Conservation (phyloP, 495 filamentous ascomycete species). For the Hamigera avellanea region DNA sequence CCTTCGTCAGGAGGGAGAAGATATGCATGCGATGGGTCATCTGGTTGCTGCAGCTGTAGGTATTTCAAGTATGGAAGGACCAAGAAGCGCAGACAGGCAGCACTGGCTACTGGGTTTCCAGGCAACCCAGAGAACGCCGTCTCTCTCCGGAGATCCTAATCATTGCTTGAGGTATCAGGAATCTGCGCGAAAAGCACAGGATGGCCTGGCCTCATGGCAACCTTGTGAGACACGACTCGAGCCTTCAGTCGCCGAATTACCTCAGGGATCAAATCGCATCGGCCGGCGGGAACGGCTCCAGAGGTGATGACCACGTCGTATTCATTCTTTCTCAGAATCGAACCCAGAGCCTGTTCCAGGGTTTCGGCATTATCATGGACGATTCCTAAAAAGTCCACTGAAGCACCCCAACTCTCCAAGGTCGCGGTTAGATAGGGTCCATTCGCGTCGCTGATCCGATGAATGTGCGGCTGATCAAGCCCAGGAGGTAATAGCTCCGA, state of each 20-base stretch:
- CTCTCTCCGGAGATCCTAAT: neutral
- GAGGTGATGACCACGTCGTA: constrained; percentile 8
- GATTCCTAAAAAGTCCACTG: constrained; percentile 8
- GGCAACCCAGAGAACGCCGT: constrained; percentile 8
- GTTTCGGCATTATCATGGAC: neutral
- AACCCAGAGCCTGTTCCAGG: neutral
- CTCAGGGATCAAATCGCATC: constrained; percentile 7
- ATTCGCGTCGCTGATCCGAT: constrained; percentile 51
- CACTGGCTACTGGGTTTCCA: constrained; percentile 8
- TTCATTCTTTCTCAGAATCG: neutral
- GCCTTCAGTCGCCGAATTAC: constrained; percentile 3
- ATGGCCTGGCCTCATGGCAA: constrained; percentile 7
- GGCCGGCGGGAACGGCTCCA: constrained; percentile 7
- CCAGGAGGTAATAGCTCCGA: constrained; percentile 26
- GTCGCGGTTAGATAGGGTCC: constrained; percentile 7
- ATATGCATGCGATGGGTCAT: neutral
- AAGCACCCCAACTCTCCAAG: neutral
- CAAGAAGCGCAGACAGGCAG: constrained; percentile 9
- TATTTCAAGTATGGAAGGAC: constrained; percentile 6
- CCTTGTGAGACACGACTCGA: constrained; percentile 5
- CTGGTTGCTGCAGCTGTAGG: constrained; percentile 4
- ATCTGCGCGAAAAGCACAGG: constrained; percentile 7
- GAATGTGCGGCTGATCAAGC: constrained; percentile 71
- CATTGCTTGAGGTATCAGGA: neutral
- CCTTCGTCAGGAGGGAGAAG: too few relatives aligned